Conservation (phyloP, 1,284 basidiomycete species). For the Baeospora myosura region DNA sequence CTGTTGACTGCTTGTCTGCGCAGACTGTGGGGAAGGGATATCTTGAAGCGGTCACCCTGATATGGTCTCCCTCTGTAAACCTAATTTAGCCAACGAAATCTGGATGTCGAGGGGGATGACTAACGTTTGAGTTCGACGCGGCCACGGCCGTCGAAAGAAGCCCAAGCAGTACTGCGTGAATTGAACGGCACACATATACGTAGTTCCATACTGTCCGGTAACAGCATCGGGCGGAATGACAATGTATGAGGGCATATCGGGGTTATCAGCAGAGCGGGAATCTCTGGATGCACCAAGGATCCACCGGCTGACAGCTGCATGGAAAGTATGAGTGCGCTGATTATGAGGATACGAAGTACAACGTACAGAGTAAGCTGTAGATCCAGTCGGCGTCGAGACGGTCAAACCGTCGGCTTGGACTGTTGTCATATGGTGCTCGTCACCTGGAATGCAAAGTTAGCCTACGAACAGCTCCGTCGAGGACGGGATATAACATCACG, state of each 20-base stretch:
- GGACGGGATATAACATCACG: conserved; percentile 23
- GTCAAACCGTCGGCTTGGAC: conserved; percentile 97
- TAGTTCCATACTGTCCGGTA: conserved; percentile 98
- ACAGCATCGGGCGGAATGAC: conserved; percentile 96
- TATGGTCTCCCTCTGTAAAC: conserved; percentile 89
- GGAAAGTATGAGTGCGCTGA: conserved; percentile 6
- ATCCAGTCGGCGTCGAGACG: conserved; percentile 79
- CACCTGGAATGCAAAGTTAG: conserved; percentile 49
- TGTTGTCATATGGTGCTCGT: conserved; percentile 98
- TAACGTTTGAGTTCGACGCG: conserved; percentile 90
- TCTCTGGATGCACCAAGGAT: conserved; percentile 95
- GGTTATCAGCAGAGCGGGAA: conserved; percentile 92
- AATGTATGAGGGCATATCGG: conserved; percentile 99
- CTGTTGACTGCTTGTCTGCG: conserved; percentile 92
- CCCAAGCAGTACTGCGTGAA: conserved; percentile 97
- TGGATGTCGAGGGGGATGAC: conserved; percentile 24
- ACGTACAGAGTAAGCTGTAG: conserved; percentile 89
- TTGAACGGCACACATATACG: conserved; percentile 98
- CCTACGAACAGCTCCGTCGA: background rate
- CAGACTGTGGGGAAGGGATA: conserved; percentile 99
- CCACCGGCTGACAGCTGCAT: conserved; percentile 91
- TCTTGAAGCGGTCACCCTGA: conserved; percentile 95
- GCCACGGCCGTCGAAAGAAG: conserved; percentile 95
- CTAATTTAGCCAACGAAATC: conserved; percentile 7
- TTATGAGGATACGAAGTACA: background rate